phyloP scores from a whole-genome alignment of 2,329 filamentous ascomycete species.

The Lithohypha guttulata region DNA sequence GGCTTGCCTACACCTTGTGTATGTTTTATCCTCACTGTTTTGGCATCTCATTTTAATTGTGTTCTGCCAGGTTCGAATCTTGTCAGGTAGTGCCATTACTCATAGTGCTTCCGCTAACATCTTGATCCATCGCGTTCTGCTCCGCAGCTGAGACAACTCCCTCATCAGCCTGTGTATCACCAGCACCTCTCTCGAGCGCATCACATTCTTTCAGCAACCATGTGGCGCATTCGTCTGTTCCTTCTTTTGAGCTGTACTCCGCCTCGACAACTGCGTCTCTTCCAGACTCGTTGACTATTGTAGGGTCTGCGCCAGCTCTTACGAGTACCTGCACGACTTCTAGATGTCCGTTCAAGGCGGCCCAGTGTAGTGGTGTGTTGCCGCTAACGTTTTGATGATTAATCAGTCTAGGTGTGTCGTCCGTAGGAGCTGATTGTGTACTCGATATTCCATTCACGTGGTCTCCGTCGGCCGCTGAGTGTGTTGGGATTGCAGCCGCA shows the following conservation, averaged over 20 bases:
- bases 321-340: conserved; percentile 68
- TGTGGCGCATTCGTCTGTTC: conserved; percentile 17
- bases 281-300: conserved; percentile 69
- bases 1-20: too few relatives aligned
- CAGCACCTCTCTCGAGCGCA: conserved; percentile 15
- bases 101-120: neutral
- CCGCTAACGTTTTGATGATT: conserved; percentile 62
- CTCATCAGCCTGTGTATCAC: neutral
- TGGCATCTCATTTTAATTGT: neutral
- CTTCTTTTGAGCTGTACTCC: conserved; percentile 37
- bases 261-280: conserved; percentile 70
- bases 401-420: conserved; percentile 24
- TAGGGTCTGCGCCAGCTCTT: conserved; percentile 64
- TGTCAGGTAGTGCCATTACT: too few relatives aligned
- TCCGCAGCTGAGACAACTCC: neutral
- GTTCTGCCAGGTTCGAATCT: neutral
- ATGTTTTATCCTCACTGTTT: too few relatives aligned
- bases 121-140: neutral
- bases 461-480: conserved; percentile 13
- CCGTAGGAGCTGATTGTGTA: conserved; percentile 2
- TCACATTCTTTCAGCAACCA: conserved; percentile 23
- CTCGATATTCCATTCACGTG: conserved; percentile 25
- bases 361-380: conserved; percentile 92
- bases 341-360: conserved; percentile 78
- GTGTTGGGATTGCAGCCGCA: neutral